phyloP scores from a whole-genome alignment of 2,329 filamentous ascomycete genomes.

The Aspergillus versicolor region DNA sequence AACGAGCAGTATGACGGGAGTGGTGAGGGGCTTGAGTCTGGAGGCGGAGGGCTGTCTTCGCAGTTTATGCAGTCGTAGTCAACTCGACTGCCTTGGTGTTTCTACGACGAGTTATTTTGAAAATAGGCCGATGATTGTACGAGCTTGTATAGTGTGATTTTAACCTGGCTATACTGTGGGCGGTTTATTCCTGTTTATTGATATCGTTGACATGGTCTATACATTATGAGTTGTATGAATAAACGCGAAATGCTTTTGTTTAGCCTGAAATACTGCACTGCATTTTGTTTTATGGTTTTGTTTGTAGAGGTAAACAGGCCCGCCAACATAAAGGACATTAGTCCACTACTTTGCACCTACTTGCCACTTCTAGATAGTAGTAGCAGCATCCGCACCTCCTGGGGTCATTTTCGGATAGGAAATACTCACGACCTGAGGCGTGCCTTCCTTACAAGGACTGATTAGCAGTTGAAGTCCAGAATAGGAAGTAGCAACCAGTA shows the following conservation, averaged over 20 bases:
- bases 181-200: neutral
- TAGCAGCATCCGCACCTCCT: too few species aligned
- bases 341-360: too few species aligned
- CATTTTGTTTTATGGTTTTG: too few species aligned
- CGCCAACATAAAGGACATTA: too few species aligned
- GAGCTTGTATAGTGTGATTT: neutral
- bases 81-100: neutral
- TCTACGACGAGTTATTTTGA: neutral
- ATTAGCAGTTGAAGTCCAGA: neutral
- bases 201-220: neutral
- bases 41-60: slow-evolving; percentile 17
- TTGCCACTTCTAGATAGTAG: too few species aligned
- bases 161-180: neutral
- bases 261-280: too few species aligned
- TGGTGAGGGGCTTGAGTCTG: slow-evolving; percentile 20
- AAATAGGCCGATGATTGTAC: neutral
- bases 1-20: slow-evolving; percentile 42
- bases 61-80: slow-evolving; percentile 27
- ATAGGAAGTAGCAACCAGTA: neutral
- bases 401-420: too few species aligned
- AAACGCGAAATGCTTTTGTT: neutral
- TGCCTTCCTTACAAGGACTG: neutral
- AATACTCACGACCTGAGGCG: neutral
- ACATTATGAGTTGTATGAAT: neutral
- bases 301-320: too few species aligned